These are phyloP conservation scores for Hymenotorrendiella dingleyae DNA, from an alignment of 2,329 filamentous ascomycete genomes.

Conservation along the genomic window DNA sequence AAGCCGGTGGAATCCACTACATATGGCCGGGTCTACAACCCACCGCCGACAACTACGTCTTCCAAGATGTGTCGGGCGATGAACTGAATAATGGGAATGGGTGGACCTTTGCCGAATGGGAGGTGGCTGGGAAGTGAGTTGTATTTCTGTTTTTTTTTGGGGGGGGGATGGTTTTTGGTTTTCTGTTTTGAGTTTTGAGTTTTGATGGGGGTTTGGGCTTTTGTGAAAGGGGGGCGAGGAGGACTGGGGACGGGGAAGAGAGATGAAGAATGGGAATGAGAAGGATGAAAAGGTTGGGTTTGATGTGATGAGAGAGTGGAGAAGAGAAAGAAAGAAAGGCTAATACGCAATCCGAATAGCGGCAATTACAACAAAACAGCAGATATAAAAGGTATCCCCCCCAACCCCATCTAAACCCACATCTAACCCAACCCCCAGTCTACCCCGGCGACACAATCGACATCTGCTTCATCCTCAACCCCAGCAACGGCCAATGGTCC, in stretches of 20 bases:
- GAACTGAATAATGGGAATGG: not conserved
- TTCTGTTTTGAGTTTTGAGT: no score
- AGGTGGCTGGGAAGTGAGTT: not conserved
- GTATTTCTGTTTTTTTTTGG: no score
- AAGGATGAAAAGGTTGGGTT: not conserved
- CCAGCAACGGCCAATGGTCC: not conserved
- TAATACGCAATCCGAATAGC: not conserved
- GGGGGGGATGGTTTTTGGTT: no score
- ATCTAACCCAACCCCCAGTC: no score
- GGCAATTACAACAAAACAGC: conserved; percentile 3
- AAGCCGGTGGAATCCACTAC: conserved; percentile 2
- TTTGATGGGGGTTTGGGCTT: no score
- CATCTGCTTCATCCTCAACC: conserved; percentile 4
- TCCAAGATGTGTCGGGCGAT: conserved; percentile 7
- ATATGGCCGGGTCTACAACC: conserved; percentile 7
- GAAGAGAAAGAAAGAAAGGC: no score
- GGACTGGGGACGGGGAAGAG: no score
- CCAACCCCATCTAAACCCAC: no score
- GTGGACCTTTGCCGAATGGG: conserved; percentile 7
- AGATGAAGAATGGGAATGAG: not conserved
- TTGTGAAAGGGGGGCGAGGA: no score
- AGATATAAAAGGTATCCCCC: no score
- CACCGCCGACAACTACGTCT: conserved; percentile 2
- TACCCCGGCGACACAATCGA: conserved; percentile 5
- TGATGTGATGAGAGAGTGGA: no score